A percentile compares a stretch with the other conserved stretches of the same genome.
These are phyloP conservation scores for Dryadomyces quercivorus DNA, from an alignment of 2,329 filamentous ascomycete species.

Conservation along the genomic window DNA sequence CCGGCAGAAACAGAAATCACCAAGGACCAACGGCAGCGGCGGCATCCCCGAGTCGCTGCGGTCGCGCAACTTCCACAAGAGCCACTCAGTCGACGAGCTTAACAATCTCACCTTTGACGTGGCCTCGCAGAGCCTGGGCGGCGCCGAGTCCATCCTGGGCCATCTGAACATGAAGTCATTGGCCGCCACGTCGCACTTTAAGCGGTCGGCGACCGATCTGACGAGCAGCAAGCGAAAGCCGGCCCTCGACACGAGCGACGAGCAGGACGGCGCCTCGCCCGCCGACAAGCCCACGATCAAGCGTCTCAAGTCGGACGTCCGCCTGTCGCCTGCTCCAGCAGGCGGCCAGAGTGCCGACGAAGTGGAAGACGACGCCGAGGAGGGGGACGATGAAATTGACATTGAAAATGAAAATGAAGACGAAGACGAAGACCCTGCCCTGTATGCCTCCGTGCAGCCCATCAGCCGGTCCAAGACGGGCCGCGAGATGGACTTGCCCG, in stretches of 20 bases:
- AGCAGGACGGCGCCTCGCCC: constrained; percentile 25
- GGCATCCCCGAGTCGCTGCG: constrained; percentile 14
- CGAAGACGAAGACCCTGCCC: constrained; percentile 29
- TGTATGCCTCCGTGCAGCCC: constrained; percentile 37
- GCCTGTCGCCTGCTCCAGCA: no score
- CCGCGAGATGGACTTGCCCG: constrained; percentile 45
- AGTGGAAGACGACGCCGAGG: neutral
- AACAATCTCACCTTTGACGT: constrained; percentile 39
- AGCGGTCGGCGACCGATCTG: constrained; percentile 18
- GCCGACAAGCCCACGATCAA: constrained; percentile 39
- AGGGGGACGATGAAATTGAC: constrained; percentile 19
- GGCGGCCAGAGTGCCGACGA: neutral
- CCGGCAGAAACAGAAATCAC: constrained; percentile 3
- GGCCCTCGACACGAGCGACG: constrained; percentile 36
- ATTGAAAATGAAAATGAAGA: constrained; percentile 27
- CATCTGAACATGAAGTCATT: constrained; percentile 31
- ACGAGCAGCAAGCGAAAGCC: constrained; percentile 45
- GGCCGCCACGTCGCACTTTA: constrained; percentile 14
- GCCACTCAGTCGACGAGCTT: constrained; percentile 35
- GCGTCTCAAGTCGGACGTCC: constrained; percentile 38
- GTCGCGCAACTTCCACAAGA: constrained; percentile 10
- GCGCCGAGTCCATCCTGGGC: constrained; percentile 31
- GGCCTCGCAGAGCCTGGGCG: constrained; percentile 43
- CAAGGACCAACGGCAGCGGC: neutral
- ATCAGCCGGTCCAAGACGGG: constrained; percentile 35